Evolutionary conservation across 331 rosid genomes (phyloP).

Genomic region (Saraca asoca): DNA sequence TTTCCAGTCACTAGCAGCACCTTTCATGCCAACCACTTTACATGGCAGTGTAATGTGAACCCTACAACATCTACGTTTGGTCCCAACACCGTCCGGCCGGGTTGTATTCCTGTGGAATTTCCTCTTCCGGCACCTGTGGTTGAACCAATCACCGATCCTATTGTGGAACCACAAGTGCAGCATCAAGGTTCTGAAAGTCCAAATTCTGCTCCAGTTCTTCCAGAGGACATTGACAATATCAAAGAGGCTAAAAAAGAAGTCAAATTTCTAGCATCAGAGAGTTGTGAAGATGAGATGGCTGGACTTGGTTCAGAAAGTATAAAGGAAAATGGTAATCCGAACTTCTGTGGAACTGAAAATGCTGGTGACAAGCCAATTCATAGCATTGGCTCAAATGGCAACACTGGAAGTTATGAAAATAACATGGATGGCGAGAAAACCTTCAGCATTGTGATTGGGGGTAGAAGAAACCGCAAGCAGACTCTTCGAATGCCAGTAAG

Average conservation of each 20-base stretch:
- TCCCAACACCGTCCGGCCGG: constrained; percentile 72
- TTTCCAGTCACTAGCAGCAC: constrained; percentile 67
- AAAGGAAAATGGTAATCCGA: constrained; percentile 57
- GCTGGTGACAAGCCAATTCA: constrained; percentile 39
- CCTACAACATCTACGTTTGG: constrained; percentile 64
- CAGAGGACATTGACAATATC: constrained; percentile 51
- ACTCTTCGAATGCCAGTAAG: constrained; percentile 90
- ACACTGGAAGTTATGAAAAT: constrained; percentile 44
- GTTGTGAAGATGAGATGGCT: constrained; percentile 46
- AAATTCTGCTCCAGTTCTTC: constrained; percentile 45
- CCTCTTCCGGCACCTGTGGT: constrained; percentile 68
- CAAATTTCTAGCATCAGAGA: constrained; percentile 42
- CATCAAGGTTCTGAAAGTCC: constrained; percentile 50
- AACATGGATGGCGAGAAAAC: constrained; percentile 80
- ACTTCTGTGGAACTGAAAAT: constrained; percentile 46
- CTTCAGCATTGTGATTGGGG: constrained; percentile 86
- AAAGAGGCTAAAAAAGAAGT: constrained; percentile 55
- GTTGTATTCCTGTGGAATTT: constrained; percentile 79
- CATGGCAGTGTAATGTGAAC: constrained; percentile 81
- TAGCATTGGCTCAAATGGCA: constrained; percentile 37
- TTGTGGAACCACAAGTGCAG: constrained; percentile 52
- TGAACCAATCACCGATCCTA: constrained; percentile 56
- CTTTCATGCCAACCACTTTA: constrained; percentile 77
- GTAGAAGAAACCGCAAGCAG: constrained; percentile 89
- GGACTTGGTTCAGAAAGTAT: constrained; percentile 48